Evolutionary conservation across 2,329 filamentous ascomycete species (phyloP).

Genomic region (Aspergillus calidoustus): DNA sequence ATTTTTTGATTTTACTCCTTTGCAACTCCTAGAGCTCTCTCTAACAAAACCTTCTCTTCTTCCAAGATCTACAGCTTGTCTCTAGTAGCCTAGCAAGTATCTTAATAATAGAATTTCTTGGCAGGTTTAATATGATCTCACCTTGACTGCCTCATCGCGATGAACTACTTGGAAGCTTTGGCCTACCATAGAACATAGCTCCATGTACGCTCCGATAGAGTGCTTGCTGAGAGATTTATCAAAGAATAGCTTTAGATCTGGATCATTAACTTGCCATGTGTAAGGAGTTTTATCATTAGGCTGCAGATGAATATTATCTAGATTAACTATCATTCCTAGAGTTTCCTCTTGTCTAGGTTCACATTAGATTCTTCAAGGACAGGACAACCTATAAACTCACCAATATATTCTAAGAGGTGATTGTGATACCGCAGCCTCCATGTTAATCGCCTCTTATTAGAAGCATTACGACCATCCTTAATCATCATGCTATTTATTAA

Average conservation of each 20-base stretch:
- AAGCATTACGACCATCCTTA: not conserved
- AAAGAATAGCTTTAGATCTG: constrained; percentile 15
- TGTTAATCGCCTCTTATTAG: not conserved
- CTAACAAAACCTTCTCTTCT: not conserved
- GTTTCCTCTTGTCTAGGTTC: constrained; percentile 15
- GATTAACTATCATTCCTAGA: constrained; percentile 16
- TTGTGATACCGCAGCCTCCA: not conserved
- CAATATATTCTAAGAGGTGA: not conserved
- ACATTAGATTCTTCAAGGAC: not conserved
- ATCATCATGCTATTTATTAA: not conserved
- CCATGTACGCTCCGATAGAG: constrained; percentile 32
- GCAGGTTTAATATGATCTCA: not conserved
- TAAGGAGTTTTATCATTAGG: constrained; percentile 15
- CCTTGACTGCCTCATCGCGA: not conserved
- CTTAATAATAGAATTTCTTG: too few species aligned
- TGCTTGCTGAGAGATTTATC: constrained; percentile 21
- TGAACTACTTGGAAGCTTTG: constrained; percentile 16
- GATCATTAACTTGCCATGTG: constrained; percentile 21
- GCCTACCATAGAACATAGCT: constrained; percentile 8
- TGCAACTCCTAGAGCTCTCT: not conserved
- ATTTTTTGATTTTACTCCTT: not conserved
- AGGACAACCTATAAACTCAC: not conserved
- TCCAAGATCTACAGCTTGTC: not conserved
- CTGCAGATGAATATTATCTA: constrained; percentile 18
- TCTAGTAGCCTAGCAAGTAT: not conserved